Base-by-base conservation (phyloP, 495 filamentous ascomycete genomes). In the Entonaema liquescens region DNA sequence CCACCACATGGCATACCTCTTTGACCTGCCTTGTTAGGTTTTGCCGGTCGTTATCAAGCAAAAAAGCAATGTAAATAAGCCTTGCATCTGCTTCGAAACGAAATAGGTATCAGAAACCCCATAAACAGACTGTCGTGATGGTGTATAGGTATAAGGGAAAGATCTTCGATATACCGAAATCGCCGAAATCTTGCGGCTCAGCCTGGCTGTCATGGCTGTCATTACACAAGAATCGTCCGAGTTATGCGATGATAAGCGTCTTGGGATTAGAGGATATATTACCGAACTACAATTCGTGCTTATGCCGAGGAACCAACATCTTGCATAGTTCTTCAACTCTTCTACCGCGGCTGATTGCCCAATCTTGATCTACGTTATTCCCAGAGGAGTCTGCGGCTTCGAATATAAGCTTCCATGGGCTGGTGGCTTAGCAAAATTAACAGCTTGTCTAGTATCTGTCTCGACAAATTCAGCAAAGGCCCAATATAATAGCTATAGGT, bases 291-390 rank as follows among this genome's bases (percentile, higher is more conserved):
- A 35, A 35, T 35, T 17, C 17, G 17, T 35, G 7, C 29, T 17
- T 13, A 55, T 56, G 38, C 61, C 21, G 52, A 23, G 65, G 47
- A 35, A 57, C 61, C 28, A 3, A 66, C 56, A 33, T 25, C 29
- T 61, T 60, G 17, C 44, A 47, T 28, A 21, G 56, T 4, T 65
- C 47, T n/a, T n/a, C n/a, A 19, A 55, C 19, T 1, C 29, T 70
- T 13, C 42, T 60, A 28, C n/a, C n/a, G n/a, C n/a, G n/a, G 28
- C 49, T 70, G 13, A 55, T 61, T 17, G n/a, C n/a, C n/a, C n/a
- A n/a, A n/a, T n/a, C n/a, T n/a, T n/a, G n/a, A n/a, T n/a, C n/a
- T n/a, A n/a, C n/a, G n/a, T n/a, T n/a, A n/a, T n/a, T n/a, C n/a
- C n/a, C n/a, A n/a, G n/a, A 61, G 49, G 25, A 55, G 47, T 17